Base-by-base conservation (phyloP, 345 rosid species). In the Salix udensis region DNA sequence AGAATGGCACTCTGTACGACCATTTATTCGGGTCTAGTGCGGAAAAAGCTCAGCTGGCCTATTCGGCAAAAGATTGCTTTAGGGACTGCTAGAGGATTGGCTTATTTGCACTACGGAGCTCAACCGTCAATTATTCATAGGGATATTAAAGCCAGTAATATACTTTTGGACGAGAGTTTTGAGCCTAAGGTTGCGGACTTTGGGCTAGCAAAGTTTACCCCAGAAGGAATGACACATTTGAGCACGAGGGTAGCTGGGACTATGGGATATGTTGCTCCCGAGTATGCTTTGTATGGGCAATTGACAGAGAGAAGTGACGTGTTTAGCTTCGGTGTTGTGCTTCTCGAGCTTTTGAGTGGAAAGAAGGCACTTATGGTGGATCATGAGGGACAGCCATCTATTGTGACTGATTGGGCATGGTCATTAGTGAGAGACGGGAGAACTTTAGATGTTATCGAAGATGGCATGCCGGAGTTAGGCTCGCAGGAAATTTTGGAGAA, bases 211-310 rank as follows among this genome's bases (percentile, higher is more conserved):
- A 92, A 91, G 90, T 90, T 94, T 68, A 85, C 88, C 3, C 96
- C 94, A 0, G 98, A 92, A 74, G 92, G 94, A 30, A 77, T 88
- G 83, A 88, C 98, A 28, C 97, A 92, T 86, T 62, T 90, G 88
- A 94, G 93, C 88, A 94, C 98, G 3, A 77, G 98, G 78, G 98
- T 92, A 4, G 98, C 97, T 0, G 98, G 98, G 15, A 94, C 98
- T 19, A 91, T 90, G 98, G 98, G 98, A 28, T 94, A 94, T 65
- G 96, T 94, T 34, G 98, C 98, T 6, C 98, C 98, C 1, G 98
- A 94, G 88, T 94, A 94, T 69, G 97, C 98, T 0, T 74, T 92
- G 73, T 92, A 94, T 52, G 98, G 97, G 68, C 96, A 94, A 36
- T 72, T 94, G 79, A 94, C 98, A 0, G 96, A 91, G 75, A 87